Evolutionary conservation across 768 basidiomycete genomes (phyloP).

Genomic region (Agrocybe chaxingu): DNA sequence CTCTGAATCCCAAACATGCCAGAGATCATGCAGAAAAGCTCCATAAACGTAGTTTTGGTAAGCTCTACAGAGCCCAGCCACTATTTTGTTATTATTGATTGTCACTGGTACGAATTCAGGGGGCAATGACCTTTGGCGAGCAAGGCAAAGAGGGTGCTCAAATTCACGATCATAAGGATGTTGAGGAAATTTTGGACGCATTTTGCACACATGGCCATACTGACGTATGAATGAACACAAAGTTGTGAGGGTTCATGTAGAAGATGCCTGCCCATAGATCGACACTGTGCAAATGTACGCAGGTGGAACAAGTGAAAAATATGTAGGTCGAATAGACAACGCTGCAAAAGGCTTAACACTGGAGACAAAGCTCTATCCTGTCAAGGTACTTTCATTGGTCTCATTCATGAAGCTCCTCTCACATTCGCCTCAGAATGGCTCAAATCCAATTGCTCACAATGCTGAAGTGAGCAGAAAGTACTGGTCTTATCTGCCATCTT

Average conservation of each 20-base stretch:
- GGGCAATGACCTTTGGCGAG: conserved; percentile 55
- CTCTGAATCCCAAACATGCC: no score
- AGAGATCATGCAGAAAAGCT: no score
- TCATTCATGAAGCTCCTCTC: neutral
- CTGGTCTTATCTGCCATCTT: conserved; percentile 3
- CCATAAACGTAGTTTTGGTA: no score
- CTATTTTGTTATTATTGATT: neutral
- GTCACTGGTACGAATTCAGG: conserved; percentile 25
- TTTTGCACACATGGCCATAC: conserved; percentile 55
- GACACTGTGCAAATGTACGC: conserved; percentile 52
- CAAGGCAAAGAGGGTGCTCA: conserved; percentile 45
- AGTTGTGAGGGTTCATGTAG: neutral
- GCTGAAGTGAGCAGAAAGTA: conserved; percentile 23
- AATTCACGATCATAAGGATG: conserved; percentile 44
- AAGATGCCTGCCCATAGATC: conserved; percentile 26
- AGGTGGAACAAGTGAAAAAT: conserved; percentile 53
- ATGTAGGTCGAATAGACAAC: conserved; percentile 50
- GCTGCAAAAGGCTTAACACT: conserved; percentile 25
- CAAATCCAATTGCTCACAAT: conserved; percentile 24
- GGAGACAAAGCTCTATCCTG: conserved; percentile 60
- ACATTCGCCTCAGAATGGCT: neutral
- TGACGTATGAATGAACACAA: conserved; percentile 30
- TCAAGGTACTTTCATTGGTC: conserved; percentile 11
- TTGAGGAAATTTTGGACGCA: conserved; percentile 50
- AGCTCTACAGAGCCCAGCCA: no score